Evolutionary conservation across 1,284 basidiomycete species (phyloP).

Genomic region (Trametes hirsuta): DNA sequence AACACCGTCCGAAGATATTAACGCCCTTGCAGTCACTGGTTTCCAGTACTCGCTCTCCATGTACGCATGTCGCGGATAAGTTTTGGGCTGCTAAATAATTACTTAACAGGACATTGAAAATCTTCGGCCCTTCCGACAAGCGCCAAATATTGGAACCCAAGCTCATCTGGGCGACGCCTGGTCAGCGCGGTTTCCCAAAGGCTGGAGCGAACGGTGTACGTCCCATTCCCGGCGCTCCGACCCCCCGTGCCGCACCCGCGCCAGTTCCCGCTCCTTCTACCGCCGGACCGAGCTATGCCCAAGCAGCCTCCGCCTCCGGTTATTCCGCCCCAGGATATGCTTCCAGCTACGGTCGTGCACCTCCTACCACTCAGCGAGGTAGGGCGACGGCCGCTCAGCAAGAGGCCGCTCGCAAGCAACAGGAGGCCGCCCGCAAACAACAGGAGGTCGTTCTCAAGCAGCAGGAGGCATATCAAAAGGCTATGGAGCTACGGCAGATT

Average conservation of each 20-base stretch:
- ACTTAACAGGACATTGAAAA: conserved; percentile 60
- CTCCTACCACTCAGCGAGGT: conserved; percentile 13
- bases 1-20: neutral
- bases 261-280: conserved; percentile 5
- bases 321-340: conserved; percentile 23
- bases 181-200: conserved; percentile 55
- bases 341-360: neutral
- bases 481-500: conserved; percentile 67
- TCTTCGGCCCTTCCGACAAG: conserved; percentile 69
- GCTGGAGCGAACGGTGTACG: conserved; percentile 26
- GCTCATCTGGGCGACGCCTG: conserved; percentile 77
- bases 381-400: conserved; percentile 34
- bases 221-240: conserved; percentile 30
- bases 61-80: conserved; percentile 39
- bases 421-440: conserved; percentile 30
- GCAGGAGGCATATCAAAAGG: conserved; percentile 58
- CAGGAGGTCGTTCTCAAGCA: conserved; percentile 45
- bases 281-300: conserved; percentile 3
- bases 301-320: conserved; percentile 18
- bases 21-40: conserved; percentile 42
- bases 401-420: conserved; percentile 32
- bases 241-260: conserved; percentile 11
- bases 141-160: conserved; percentile 63
- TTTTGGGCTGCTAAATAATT: conserved; percentile 4
- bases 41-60: conserved; percentile 60